Conservation (phyloP, 306 rosid genomes). For the Trifolium dubium region DNA sequence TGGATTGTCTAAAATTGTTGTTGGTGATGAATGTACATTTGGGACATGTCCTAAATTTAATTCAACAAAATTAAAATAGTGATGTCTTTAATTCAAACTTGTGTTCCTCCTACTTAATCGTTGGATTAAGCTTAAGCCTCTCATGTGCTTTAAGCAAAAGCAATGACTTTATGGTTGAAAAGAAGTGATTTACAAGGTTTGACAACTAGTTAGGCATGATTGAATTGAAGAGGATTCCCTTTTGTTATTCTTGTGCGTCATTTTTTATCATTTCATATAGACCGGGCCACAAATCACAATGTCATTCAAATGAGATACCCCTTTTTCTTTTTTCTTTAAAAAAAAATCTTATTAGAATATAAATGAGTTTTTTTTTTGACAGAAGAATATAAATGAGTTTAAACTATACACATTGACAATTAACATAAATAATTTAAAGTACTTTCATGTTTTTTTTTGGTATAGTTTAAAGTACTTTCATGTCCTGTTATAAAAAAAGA, state of each 20-base stretch:
- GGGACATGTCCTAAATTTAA: conserved; percentile 38
- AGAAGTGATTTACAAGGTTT: conserved; percentile 56
- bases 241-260: conserved; percentile 43
- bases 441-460: too few species aligned
- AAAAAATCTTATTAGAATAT: too few species aligned
- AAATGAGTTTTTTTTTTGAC: too few species aligned
- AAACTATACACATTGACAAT: too few species aligned
- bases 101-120: conserved; percentile 24
- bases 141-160: conserved; percentile 69
- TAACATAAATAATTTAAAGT: too few species aligned
- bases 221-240: neutral
- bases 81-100: conserved; percentile 61
- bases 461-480: too few species aligned
- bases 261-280: neutral
- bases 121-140: conserved; percentile 45
- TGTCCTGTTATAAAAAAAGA: too few species aligned
- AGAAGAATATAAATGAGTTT: too few species aligned
- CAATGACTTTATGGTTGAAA: conserved; percentile 48
- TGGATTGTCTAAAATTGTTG: conserved; percentile 27
- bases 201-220: conserved; percentile 39
- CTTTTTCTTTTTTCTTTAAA: too few species aligned
- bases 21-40: conserved; percentile 29
- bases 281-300: neutral
- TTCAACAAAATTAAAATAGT: conserved; percentile 28
- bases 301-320: neutral